phyloP scores from a whole-genome alignment of 805 yeast species.

The Helenozyma baotianmanensis region DNA sequence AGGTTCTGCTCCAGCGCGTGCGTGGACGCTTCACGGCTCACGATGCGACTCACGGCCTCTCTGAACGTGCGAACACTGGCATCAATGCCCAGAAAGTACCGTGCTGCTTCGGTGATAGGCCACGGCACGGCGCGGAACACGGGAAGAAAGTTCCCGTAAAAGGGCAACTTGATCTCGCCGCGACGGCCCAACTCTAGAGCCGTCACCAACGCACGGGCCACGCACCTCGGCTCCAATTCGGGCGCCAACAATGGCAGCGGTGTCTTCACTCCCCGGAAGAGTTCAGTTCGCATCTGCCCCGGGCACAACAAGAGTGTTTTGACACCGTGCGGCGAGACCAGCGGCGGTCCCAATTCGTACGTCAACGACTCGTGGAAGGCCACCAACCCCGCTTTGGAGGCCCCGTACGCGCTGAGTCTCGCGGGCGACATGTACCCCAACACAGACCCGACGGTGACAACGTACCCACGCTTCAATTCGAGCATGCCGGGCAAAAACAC shows the following conservation, averaged over 20 bases:
- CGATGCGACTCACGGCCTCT: neutral
- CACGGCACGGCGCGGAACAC: conserved; percentile 67
- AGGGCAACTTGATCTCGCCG: conserved; percentile 69
- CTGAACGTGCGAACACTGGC: conserved; percentile 3
- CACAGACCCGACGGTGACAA: conserved; percentile 79
- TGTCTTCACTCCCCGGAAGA: conserved; percentile 71
- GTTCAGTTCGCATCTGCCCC: conserved; percentile 73
- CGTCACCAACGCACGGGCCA: conserved; percentile 55
- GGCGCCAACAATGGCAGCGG: conserved; percentile 82
- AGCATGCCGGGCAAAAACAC: conserved; percentile 74
- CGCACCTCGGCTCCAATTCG: conserved; percentile 60
- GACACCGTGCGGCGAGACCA: conserved; percentile 46
- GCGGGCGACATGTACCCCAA: conserved; percentile 86
- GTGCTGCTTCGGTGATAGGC: conserved; percentile 53
- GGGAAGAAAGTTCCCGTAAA: conserved; percentile 74
- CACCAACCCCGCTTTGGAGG: conserved; percentile 81
- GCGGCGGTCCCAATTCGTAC: conserved; percentile 58
- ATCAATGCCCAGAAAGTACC: conserved; percentile 70
- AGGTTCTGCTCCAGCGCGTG: too few relatives aligned
- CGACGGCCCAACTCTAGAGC: conserved; percentile 58
- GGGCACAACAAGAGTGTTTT: conserved; percentile 78
- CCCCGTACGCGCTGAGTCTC: conserved; percentile 77
- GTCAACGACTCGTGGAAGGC: conserved; percentile 81
- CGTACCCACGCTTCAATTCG: conserved; percentile 56
- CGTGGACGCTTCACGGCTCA: conserved; percentile 1